phyloP scores from a whole-genome alignment of 2,329 filamentous ascomycete genomes.

The Seiridium cupressi region DNA sequence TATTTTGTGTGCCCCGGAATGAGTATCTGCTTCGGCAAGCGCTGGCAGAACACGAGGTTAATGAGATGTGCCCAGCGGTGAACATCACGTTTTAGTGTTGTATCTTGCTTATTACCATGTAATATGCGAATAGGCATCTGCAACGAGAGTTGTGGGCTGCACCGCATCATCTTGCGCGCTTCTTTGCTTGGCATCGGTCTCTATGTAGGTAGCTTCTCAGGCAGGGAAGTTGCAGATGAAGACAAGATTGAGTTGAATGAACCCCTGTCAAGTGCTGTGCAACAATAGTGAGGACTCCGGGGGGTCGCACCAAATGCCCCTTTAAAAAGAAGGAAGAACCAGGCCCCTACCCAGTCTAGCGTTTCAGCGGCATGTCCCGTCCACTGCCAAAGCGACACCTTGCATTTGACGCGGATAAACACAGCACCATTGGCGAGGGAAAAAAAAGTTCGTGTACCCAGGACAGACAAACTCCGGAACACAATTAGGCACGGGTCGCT shows the following conservation, averaged over 20 bases:
- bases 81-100: background rate
- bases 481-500: too few relatives aligned
- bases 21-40: conserved; percentile 1
- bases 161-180: too few relatives aligned
- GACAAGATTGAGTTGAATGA: too few relatives aligned
- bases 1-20: conserved; percentile 3
- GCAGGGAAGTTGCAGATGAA: too few relatives aligned
- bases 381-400: conserved; percentile 6
- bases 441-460: conserved; percentile 1
- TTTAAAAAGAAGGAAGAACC: background rate
- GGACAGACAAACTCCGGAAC: background rate
- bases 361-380: conserved; percentile 6
- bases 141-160: too few relatives aligned
- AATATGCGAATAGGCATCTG: background rate
- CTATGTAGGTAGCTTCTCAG: too few relatives aligned
- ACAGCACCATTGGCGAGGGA: background rate
- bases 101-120: background rate
- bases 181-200: too few relatives aligned
- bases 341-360: background rate
- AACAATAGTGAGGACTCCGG: too few relatives aligned
- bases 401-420: conserved; percentile 2
- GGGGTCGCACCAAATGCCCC: background rate
- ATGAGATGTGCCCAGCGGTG: background rate
- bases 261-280: too few relatives aligned
- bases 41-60: background rate